A percentile compares a stretch with the other conserved stretches of the same genome.
Evolutionary conservation across 139 green algal genomes (phyloP).

Genomic region (Volvox reticuliferus): DNA sequence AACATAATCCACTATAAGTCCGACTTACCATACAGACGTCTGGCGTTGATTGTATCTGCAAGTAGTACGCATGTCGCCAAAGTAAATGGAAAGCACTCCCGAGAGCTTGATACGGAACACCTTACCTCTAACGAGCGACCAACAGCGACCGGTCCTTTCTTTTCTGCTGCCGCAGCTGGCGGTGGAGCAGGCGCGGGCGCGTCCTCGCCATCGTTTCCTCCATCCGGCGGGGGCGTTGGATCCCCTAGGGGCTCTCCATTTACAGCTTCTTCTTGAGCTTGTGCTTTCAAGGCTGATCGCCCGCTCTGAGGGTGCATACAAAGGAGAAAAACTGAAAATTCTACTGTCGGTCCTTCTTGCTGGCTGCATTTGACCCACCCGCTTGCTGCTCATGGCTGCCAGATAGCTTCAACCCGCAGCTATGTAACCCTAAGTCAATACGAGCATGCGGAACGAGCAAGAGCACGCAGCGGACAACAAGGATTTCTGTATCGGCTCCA

Average conservation of each 20-base stretch:
- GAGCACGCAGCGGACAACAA: neutral
- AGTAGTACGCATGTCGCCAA: neutral
- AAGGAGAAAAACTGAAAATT: neutral
- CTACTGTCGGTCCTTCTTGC: slow-evolving; percentile 29
- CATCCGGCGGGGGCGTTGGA: neutral
- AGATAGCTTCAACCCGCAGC: neutral
- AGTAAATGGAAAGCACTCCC: neutral
- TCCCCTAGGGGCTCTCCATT: slow-evolving; percentile 6
- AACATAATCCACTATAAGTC: neutral
- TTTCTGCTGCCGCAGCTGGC: neutral
- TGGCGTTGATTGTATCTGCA: slow-evolving; percentile 57
- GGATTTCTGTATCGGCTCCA: neutral
- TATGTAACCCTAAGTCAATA: slow-evolving; percentile 2
- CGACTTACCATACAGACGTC: slow-evolving; percentile 68
- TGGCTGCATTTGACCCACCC: slow-evolving; percentile 32
- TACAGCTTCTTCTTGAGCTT: neutral
- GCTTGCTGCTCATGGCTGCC: slow-evolving; percentile 38
- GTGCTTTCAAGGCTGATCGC: slow-evolving; percentile 8
- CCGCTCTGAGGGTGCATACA: neutral
- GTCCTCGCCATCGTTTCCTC: slow-evolving; percentile 25
- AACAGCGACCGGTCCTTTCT: slow-evolving; percentile 45
- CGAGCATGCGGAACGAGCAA: neutral
- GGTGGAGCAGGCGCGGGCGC: neutral
- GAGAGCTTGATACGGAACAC: neutral
- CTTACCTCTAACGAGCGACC: slow-evolving; percentile 57